phyloP scores from a whole-genome alignment of 352 stramenopile genomes.

The Poterioochromonas sp. region DNA sequence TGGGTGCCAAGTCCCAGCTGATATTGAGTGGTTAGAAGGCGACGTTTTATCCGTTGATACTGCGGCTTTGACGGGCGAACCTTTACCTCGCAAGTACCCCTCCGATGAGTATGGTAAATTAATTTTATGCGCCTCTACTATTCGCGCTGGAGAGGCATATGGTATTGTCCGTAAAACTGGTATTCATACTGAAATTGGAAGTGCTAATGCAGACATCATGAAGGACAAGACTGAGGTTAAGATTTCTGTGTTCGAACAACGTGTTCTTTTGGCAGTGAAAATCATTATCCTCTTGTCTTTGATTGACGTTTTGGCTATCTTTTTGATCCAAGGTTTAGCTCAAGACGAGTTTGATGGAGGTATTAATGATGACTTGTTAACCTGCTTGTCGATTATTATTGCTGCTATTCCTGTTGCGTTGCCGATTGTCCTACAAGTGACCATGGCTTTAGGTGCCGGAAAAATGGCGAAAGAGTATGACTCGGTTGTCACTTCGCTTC shows the following conservation, averaged over 20 bases:
- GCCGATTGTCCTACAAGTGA: slow-evolving; percentile 52
- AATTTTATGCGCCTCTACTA: slow-evolving; percentile 47
- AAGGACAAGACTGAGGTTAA: slow-evolving; percentile 44
- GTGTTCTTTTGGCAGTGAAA: slow-evolving; percentile 28
- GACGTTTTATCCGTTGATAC: slow-evolving; percentile 35
- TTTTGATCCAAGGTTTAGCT: slow-evolving; percentile 45
- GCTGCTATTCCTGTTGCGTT: slow-evolving; percentile 38
- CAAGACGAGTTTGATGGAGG: slow-evolving; percentile 47
- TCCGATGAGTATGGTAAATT: slow-evolving; percentile 44
- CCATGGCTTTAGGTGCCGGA: slow-evolving; percentile 31
- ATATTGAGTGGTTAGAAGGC: slow-evolving; percentile 48
- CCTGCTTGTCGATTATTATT: slow-evolving; percentile 30
- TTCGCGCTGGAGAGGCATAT: slow-evolving; percentile 52
- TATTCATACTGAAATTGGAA: slow-evolving; percentile 53
- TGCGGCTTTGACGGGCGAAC: slow-evolving; percentile 31
- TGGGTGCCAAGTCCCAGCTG: slow-evolving; percentile 44
- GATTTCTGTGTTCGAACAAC: slow-evolving; percentile 31
- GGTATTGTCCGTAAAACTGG: slow-evolving; percentile 47
- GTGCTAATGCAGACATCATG: slow-evolving; percentile 49
- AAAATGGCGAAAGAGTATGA: slow-evolving; percentile 58
- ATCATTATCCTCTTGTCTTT: slow-evolving; percentile 31
- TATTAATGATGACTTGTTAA: slow-evolving; percentile 35
- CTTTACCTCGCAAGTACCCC: slow-evolving; percentile 47
- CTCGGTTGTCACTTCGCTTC: slow-evolving; percentile 76
- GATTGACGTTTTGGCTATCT: slow-evolving; percentile 28